Conservation (phyloP, 2,329 filamentous ascomycete species). For the Trichoderma sp. region DNA sequence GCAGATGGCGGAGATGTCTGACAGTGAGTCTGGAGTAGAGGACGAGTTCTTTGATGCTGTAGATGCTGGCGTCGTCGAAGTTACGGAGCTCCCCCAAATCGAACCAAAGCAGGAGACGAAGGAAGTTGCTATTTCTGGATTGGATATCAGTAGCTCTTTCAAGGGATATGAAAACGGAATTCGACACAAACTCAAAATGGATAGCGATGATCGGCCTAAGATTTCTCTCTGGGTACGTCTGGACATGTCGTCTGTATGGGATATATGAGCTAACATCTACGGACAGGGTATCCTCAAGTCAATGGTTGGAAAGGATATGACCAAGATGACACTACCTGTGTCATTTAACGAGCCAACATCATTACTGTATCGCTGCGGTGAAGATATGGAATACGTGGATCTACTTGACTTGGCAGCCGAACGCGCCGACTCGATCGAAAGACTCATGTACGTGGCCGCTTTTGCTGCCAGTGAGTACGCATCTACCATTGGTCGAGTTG, state of each 20-base stretch:
- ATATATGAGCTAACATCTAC: slow-evolving; percentile 32
- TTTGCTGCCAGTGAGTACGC: slow-evolving; percentile 97
- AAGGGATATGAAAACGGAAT: slow-evolving; percentile 90
- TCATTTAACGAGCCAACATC: slow-evolving; percentile 99
- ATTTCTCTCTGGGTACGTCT: slow-evolving; percentile 87
- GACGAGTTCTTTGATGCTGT: slow-evolving; percentile 98
- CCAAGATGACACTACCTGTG: slow-evolving; percentile 97
- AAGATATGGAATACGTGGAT: slow-evolving; percentile 98
- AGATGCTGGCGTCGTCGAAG: slow-evolving; percentile 87
- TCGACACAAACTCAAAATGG: slow-evolving; percentile 79
- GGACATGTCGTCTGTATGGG: neutral
- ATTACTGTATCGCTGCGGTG: slow-evolving; percentile 87
- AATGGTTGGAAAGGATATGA: slow-evolving; percentile 99
- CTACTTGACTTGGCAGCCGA: slow-evolving; percentile 88
- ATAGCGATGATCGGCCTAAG: slow-evolving; percentile 89
- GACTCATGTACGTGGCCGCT: slow-evolving; percentile 90
- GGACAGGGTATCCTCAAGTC: slow-evolving; percentile 89
- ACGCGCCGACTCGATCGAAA: slow-evolving; percentile 83
- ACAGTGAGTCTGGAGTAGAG: slow-evolving; percentile 79
- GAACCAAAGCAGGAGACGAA: slow-evolving; percentile 50
- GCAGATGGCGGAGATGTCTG: slow-evolving; percentile 74
- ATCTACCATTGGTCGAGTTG: slow-evolving; percentile 93
- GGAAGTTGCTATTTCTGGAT: slow-evolving; percentile 46
- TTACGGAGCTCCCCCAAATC: slow-evolving; percentile 66
- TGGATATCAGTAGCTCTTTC: slow-evolving; percentile 78